phyloP scores from a whole-genome alignment of 2,329 filamentous ascomycete genomes.

The Claviceps africana region DNA sequence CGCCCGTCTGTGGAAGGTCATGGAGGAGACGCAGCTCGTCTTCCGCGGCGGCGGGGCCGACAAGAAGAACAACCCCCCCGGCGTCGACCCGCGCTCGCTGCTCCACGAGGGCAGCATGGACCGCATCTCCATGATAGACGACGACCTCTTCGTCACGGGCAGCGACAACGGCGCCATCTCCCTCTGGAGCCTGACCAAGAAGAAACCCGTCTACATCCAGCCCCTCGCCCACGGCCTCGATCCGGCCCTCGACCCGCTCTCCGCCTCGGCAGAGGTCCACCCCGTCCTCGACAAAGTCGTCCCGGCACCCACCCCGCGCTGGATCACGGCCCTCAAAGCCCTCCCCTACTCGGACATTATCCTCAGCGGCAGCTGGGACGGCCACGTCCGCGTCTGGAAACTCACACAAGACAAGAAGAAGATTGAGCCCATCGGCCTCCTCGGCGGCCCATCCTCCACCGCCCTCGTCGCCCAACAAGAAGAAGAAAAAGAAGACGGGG shows the following conservation, averaged over 20 bases:
- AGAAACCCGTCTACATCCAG: constrained; percentile 78
- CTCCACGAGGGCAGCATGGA: constrained; percentile 77
- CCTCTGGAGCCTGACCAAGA: constrained; percentile 83
- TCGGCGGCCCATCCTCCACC: constrained; percentile 29
- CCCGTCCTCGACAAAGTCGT: constrained; percentile 42
- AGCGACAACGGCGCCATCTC: constrained; percentile 79
- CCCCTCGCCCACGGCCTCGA: constrained; percentile 77
- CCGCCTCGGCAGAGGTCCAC: constrained; percentile 58
- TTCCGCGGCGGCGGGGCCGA: constrained; percentile 70
- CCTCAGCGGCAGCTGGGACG: constrained; percentile 84
- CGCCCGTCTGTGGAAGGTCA: constrained; percentile 87
- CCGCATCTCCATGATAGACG: constrained; percentile 78
- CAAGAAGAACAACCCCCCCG: constrained; percentile 34
- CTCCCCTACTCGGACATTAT: constrained; percentile 85
- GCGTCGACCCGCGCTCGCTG: constrained; percentile 36
- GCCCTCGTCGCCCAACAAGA: constrained; percentile 1
- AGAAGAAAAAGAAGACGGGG: not conserved
- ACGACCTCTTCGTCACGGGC: constrained; percentile 80
- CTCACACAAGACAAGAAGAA: constrained; percentile 70
- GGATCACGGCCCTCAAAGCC: constrained; percentile 77
- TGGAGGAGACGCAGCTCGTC: constrained; percentile 87
- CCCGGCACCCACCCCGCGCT: constrained; percentile 57
- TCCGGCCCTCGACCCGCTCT: constrained; percentile 48
- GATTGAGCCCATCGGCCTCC: constrained; percentile 56
- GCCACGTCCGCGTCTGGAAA: constrained; percentile 71